Evolutionary conservation across 1,284 basidiomycete species (phyloP), one percentile per base, ranked within the genome.

Genomic region (Veloboletus limbatus): DNA sequence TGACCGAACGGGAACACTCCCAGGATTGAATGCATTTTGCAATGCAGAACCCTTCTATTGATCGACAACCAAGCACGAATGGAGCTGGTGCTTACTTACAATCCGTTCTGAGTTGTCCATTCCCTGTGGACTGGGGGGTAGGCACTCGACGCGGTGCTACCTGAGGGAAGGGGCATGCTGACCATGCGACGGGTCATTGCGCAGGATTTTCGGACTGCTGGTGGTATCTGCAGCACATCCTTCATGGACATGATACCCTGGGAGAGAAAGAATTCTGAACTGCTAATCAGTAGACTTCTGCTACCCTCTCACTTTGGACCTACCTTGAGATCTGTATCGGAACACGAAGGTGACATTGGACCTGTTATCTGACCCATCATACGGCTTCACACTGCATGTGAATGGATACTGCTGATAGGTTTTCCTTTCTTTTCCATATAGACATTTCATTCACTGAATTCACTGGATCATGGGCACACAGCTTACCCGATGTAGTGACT

Each of bases 311-410:
- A 13, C 33, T 17, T 40, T 6, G 20, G 18, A 55, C 67, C 34
- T 52, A 79, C 81, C 77, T 45, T 55, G 62, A 27, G 75, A 69
- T 26, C 79, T 69, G 59, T 85, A 85, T 34, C 78, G 59, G 50
- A 72, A 85, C 3, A 76, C 67, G 54, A 85, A 85, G 6, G 78
- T 76, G 18, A 84, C 78, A 42, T 74, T 76, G 14, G 77, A 74
- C 14, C 65, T 70, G 37, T 53, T 60, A 30, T 55, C 67, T 22
- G 57, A 51, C 31, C 64, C 62, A 32, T 75, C 72, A 48, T 75
- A 69, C 1, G 77, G 69, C 47, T 69, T 66, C 4, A 79, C 70
- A 7, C 61, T 58, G 78, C 77, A 83, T 4, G 83, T 85, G 18
- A 63, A 59, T 7, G 63, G 63, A 45, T 62, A 67, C 47, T 78